Conservation (phyloP, 1,139 yeast species). For the Magnusiomyces sp. region DNA sequence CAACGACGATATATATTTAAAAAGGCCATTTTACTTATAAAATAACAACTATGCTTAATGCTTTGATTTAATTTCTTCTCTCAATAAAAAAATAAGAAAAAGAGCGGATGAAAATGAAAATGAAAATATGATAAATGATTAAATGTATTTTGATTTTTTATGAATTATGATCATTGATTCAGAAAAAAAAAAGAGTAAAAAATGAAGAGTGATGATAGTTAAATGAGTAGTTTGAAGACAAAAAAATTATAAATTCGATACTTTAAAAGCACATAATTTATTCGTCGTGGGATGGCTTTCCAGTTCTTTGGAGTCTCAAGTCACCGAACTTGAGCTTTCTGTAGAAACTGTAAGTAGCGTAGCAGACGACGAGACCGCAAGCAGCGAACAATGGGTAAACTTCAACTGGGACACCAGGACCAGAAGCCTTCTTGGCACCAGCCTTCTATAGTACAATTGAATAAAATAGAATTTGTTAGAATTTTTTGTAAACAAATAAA, state of each 20-base stretch:
- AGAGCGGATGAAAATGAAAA: not conserved
- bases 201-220: no score
- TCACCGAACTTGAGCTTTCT: conserved; percentile 24
- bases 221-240: no score
- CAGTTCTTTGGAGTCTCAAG: conserved; percentile 22
- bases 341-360: conserved; percentile 23
- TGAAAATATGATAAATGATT: not conserved
- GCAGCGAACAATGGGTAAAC: conserved; percentile 28
- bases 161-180: not conserved
- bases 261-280: no score
- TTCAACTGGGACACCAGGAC: conserved; percentile 24
- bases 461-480: no score
- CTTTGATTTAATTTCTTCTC: no score
- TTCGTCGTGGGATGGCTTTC: no score
- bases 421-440: not conserved
- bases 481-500: no score
- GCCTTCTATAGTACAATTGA: not conserved
- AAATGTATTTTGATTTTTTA: not conserved
- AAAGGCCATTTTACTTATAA: no score
- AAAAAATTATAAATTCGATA: no score
- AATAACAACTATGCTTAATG: no score
- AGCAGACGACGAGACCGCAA: conserved; percentile 26
- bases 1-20: no score
- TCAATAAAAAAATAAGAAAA: not conserved
- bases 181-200: no score